Evolutionary conservation across 2,329 filamentous ascomycete species (phyloP).

Genomic region (Tolypocladium pustulatum): DNA sequence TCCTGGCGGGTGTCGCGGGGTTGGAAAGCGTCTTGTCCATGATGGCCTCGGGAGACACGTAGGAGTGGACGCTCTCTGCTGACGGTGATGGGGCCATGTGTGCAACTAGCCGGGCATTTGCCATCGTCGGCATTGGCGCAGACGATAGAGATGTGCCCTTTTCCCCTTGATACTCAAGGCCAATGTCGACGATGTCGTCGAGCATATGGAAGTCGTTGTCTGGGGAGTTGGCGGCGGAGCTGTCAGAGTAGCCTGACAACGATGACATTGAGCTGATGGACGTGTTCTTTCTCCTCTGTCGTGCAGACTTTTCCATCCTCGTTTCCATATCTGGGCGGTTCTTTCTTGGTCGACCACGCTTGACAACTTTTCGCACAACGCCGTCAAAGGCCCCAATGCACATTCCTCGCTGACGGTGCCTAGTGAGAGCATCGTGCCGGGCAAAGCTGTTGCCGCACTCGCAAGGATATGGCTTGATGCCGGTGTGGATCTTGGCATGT

Average conservation of each 20-base stretch:
- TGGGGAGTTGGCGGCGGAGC: slow-evolving; percentile 44
- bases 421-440: slow-evolving; percentile 85
- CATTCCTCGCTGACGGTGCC: slow-evolving; percentile 92
- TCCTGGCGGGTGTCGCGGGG: slow-evolving; percentile 39
- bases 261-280: slow-evolving; percentile 39
- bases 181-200: slow-evolving; percentile 38
- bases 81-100: slow-evolving; percentile 29
- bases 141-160: slow-evolving; percentile 32
- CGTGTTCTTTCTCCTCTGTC: slow-evolving; percentile 45
- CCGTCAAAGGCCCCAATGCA: slow-evolving; percentile 92
- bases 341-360: slow-evolving; percentile 55
- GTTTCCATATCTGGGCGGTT: slow-evolving; percentile 45
- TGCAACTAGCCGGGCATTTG: slow-evolving; percentile 20
- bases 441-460: slow-evolving; percentile 92
- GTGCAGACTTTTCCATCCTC: slow-evolving; percentile 44
- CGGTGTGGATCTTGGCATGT: slow-evolving; percentile 94
- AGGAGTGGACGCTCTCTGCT: slow-evolving; percentile 25
- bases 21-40: slow-evolving; percentile 26
- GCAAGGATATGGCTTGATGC: slow-evolving; percentile 90
- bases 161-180: slow-evolving; percentile 7
- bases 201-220: slow-evolving; percentile 34
- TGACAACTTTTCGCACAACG: slow-evolving; percentile 47
- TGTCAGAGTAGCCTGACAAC: slow-evolving; percentile 46
- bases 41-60: slow-evolving; percentile 36
- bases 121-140: slow-evolving; percentile 27